Base-by-base conservation (phyloP, 352 stramenopile genomes). In the Globisporangium apiculatum region DNA sequence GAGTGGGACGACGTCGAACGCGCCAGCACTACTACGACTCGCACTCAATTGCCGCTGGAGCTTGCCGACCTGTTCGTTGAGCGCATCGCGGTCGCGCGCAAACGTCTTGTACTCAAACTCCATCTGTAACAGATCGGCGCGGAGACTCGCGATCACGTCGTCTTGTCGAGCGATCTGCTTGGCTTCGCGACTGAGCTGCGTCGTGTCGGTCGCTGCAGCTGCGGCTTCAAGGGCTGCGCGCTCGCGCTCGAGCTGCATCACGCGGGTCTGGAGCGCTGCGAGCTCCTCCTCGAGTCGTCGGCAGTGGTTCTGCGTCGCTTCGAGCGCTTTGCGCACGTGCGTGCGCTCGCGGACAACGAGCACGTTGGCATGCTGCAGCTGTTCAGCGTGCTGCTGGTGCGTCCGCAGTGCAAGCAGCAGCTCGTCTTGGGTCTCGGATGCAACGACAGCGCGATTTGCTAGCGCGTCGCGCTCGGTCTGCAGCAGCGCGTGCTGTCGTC, bases 31-130 rank as follows among this genome's bases (percentile, higher is more conserved):
- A 14, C 40, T 49, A 40, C 17, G 40, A 24, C 18, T 51, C 24
- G 51, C 46, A 40, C 50, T 68, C 51, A 57, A 45, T 1, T 57
- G 65, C 41, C 57, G 60, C 54, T 82, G 57, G 10, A 85, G 54
- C 50, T 67, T 74, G 37, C 72, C 53, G 1, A 75, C 37, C 38
- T 73, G 65, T 8, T 75, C 58, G 53, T 58, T 66, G 7, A 84
- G 59, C 36, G 56, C 62, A 1, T 72, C 55, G 51, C 75, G 79
- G 58, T 82, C 72, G 14, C 76, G 58, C 4, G 58, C 61, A 42
- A 87, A 55, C 14, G 79, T 87, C 58, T 76, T 73, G 57, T 69
- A 68, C 61, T 89, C 79, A 54, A 89, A 86, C 51, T 87, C 79
- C 74, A 85, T 84, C 51, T 86, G 71, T 47, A 83, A 49, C 11